Base-by-base conservation (phyloP, 1,139 yeast species). In the Geotrichum australiense region DNA sequence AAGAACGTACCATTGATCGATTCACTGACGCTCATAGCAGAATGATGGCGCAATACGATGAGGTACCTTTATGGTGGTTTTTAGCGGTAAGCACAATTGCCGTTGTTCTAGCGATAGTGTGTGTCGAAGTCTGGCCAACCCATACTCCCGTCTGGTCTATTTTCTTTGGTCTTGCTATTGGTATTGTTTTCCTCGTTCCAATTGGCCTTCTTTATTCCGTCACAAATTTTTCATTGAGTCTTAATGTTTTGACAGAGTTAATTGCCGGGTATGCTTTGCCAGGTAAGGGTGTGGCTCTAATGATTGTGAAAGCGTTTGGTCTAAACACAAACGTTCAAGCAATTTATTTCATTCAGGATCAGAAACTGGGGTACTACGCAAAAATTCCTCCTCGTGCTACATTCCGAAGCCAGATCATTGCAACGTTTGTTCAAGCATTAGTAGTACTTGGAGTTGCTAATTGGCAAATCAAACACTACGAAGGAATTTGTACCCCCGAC, bases 51-150 rank as follows among this genome's bases (percentile, higher is more conserved):
- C 60, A 62, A 16, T 76, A 76, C 55, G 67, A 66, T 29, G 85
- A 78, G 51, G 82, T 76, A 15, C 84, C 84, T 8, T 79, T 76
- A 47, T 72, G 74, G 73, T 74, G 76, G 69, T 78, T 71, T 50
- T 50, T 73, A 19, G 43, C 62, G 10, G 68, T 78, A 14, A 59
- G 78, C 43, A 47, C 73, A n/a, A 49, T 70, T 16, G 68, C 82
- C 2, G 53, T 76, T 5, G 66, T 64, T 5, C 61, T 74, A 42
- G 80, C 74, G 4, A 68, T 76, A 24, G 50, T 73, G 71, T 20
- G 67, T 73, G 44, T 50, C 14, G 47, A 45, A 28, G 47, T 47
- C n/a, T 52, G 47, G 37, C 58, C 58, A 15, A 53, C 66, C 1
- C 52, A 61, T 40, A 66, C 71, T 2, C 73, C 73, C 15, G 66